Conservation (phyloP, 345 rosid species). For the Syzygium aromaticum region DNA sequence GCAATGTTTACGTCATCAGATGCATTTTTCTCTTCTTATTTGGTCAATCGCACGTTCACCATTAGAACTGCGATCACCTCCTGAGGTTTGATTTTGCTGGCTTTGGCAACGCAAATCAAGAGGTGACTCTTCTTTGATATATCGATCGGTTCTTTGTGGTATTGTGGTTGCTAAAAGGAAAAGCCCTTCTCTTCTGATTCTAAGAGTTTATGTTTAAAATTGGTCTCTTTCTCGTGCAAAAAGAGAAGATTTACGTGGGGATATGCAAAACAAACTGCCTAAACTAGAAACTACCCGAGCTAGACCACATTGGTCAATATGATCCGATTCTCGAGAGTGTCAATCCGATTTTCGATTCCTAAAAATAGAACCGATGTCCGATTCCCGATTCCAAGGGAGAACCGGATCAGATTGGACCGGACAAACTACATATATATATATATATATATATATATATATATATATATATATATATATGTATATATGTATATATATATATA, state of each 20-base stretch:
- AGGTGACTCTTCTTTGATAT: not conserved
- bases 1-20: not conserved
- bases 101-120: not conserved
- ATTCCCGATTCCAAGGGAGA: no score
- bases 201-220: not conserved
- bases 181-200: not conserved
- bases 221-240: not conserved
- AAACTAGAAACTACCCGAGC: no score
- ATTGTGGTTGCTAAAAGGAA: not conserved
- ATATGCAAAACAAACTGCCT: no score
- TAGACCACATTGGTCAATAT: no score
- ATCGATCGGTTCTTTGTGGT: not conserved
- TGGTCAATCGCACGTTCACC: not conserved
- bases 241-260: not conserved
- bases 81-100: not conserved
- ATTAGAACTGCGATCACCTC: not conserved
- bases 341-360: no score
- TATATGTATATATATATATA: no score
- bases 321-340: no score
- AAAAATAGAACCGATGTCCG: no score
- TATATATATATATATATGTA: no score
- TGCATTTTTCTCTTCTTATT: not conserved
- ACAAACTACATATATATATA: no score
- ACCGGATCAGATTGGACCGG: no score
- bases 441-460: no score